Conservation (phyloP, 495 filamentous ascomycete genomes). For the Trichoderma erinaceum region DNA sequence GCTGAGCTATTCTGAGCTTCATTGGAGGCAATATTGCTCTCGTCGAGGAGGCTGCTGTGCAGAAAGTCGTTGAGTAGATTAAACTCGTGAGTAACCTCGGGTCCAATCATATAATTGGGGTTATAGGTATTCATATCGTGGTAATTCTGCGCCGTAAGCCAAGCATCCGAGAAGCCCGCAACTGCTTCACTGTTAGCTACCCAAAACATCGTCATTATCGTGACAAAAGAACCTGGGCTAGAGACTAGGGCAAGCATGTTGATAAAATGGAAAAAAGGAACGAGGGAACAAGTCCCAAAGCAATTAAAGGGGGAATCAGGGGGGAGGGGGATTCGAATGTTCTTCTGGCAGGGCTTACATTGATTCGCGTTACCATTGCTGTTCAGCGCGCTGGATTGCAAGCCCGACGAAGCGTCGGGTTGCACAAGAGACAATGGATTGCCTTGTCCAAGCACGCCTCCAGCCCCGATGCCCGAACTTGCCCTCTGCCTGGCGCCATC, state of each 20-base stretch:
- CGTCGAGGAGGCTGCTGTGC: conserved; percentile 78
- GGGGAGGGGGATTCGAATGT: not conserved
- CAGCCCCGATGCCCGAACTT: conserved; percentile 36
- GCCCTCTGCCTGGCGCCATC: conserved; percentile 35
- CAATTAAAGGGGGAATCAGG: not conserved
- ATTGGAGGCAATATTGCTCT: conserved; percentile 58
- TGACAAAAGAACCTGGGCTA: not conserved
- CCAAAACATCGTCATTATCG: not conserved
- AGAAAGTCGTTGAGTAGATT: conserved; percentile 95
- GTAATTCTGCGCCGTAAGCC: conserved; percentile 62
- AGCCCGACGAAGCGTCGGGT: conserved; percentile 48
- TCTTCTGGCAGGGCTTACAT: conserved; percentile 54
- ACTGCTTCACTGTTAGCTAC: conserved; percentile 39
- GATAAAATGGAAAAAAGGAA: not conserved
- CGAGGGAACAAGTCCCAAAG: not conserved
- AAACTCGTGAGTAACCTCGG: conserved; percentile 92
- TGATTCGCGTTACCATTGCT: conserved; percentile 56
- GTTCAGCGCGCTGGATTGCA: conserved; percentile 46
- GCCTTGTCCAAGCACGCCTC: conserved; percentile 34
- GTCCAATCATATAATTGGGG: conserved; percentile 91
- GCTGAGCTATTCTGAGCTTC: conserved; percentile 39
- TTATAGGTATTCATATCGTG: conserved; percentile 93
- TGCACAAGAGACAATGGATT: conserved; percentile 51
- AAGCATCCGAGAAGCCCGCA: conserved; percentile 47
- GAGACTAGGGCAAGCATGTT: too few species aligned